Base-by-base conservation (phyloP, 148 eudicot species). In the Chenopodium album region DNA sequence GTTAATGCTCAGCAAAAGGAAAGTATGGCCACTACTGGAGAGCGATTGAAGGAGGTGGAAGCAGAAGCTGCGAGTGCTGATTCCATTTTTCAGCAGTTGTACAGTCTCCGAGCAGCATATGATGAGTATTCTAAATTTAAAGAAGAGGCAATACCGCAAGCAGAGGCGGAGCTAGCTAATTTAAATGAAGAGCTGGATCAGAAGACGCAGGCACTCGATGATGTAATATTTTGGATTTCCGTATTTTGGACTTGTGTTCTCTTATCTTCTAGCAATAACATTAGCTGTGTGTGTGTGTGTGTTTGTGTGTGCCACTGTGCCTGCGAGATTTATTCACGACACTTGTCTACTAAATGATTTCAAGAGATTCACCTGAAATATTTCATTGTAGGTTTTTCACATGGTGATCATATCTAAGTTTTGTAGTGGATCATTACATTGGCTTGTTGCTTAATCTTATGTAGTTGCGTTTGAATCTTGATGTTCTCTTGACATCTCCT, bases 191-290 rank as follows among this genome's bases (percentile, higher is more conserved):
- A 94, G 64, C 84, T 96, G 89, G 97, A 94, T 65, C 79, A 85
- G 85, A 94, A 94, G 84, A 82, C 90, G 63, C 94, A 87, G 81
- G 91, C 92, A 81, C 92, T 88, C 60, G 97, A 96, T 92, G 99
- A 96, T 96, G 99, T 96, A 94, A 93, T 78, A 78, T 32, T 78
- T 69, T 74, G 44, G 77, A 31, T 65, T 82, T 59, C 37, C 4
- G 37, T 78, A 78, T 32, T 78, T 69, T 74, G 44, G 77, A 31
- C 69, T 82, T 59, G 34, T 78, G 2, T 10, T 44, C 63, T 69
- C 11, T 41, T 17, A 71, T 71, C 46, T 84, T 84, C 60, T 14
- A 26, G 84, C 73, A 59, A 41, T 76, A 34, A 37, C 10, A 54
- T 2, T 23, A 9, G 74, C 44, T 44, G 65, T 41, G 23, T 70